These are phyloP conservation scores for Calophaca sinica DNA, from an alignment of 306 rosid genomes.

Conservation along the genomic window DNA sequence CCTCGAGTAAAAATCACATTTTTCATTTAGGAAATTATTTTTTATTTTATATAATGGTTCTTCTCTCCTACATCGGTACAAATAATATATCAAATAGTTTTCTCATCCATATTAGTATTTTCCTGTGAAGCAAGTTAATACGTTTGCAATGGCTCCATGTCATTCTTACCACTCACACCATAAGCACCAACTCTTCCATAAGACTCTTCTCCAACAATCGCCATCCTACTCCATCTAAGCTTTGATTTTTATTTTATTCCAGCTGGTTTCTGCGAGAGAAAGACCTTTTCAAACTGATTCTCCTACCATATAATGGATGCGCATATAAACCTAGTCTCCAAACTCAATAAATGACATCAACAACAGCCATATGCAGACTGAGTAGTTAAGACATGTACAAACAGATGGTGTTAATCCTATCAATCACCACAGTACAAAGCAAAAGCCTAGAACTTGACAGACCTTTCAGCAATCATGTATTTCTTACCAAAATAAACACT, in stretches of 20 bases:
- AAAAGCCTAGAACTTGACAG: slow-evolving; percentile 7
- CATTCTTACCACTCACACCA: background rate
- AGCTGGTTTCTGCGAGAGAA: background rate
- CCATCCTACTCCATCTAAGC: background rate
- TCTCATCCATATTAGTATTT: slow-evolving; percentile 1
- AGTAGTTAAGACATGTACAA: slow-evolving; percentile 12
- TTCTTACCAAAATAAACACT: background rate
- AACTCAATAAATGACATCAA: background rate
- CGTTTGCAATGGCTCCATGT: background rate
- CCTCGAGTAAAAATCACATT: no score
- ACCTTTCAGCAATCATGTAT: background rate
- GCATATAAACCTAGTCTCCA: slow-evolving; percentile 16
- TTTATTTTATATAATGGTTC: background rate
- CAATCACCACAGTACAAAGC: background rate
- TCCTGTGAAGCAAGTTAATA: background rate
- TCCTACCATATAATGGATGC: background rate
- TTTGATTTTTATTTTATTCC: no score
- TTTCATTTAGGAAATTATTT: no score
- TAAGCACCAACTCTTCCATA: background rate
- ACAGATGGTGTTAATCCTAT: slow-evolving; percentile 4
- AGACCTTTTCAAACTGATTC: slow-evolving; percentile 4
- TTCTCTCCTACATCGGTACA: background rate
- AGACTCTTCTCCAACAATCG: background rate
- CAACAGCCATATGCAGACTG: background rate
- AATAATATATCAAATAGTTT: background rate